phyloP scores from a whole-genome alignment of 169 alveolate species.

The Plasmodium cynomolgi region DNA sequence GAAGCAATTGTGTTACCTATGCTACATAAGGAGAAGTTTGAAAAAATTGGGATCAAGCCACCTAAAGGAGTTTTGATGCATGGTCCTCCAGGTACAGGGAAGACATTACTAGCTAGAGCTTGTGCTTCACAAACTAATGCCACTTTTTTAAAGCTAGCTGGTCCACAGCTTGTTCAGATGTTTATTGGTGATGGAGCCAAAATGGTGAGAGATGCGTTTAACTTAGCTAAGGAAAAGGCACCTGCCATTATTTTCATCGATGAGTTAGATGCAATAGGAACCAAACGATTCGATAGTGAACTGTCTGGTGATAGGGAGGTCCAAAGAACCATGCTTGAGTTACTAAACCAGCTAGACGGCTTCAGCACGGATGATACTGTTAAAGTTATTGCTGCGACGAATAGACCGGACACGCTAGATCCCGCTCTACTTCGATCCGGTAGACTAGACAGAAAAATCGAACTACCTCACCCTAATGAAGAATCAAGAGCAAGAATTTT shows the following conservation, averaged over 20 bases:
- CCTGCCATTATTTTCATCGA: conserved; percentile 99
- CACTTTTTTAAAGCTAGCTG: conserved; percentile 98
- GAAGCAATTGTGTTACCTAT: conserved; percentile 99
- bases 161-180: conserved; percentile 99
- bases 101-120: conserved; percentile 95
- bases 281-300: conserved; percentile 96
- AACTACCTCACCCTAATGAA: conserved; percentile 99
- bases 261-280: conserved; percentile 99
- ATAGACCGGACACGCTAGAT: conserved; percentile 98
- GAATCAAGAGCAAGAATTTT: conserved; percentile 95
- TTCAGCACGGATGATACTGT: conserved; percentile 93
- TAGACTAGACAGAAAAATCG: conserved; percentile 99
- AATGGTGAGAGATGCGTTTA: conserved; percentile 99
- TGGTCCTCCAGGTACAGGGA: conserved; percentile 99
- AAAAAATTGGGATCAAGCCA: conserved; percentile 98
- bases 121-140: conserved; percentile 98
- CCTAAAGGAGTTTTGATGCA: conserved; percentile 99
- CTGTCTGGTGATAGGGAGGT: conserved; percentile 99
- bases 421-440: conserved; percentile 99
- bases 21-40: conserved; percentile 98
- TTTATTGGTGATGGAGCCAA: conserved; percentile 99
- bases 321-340: conserved; percentile 99
- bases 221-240: conserved; percentile 98
- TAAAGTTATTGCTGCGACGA: conserved; percentile 98
- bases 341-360: conserved; percentile 97